Base-by-base conservation (phyloP, 177 flowering plant species). In the Vitis hybrid region DNA sequence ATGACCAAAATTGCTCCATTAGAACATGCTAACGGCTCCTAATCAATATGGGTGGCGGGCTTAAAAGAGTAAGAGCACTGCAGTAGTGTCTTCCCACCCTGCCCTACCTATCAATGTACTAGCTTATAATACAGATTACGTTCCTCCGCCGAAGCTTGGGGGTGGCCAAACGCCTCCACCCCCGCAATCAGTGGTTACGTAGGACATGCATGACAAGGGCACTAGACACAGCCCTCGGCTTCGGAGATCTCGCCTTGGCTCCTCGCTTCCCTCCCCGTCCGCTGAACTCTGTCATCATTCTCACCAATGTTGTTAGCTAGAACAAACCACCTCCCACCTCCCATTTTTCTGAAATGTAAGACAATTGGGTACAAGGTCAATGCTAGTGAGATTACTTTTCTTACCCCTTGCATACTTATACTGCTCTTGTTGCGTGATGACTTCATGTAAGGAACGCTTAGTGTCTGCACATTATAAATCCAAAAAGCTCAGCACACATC, bases 371-470 rank as follows among this genome's bases (percentile, higher is more conserved):
- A 38, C 6, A 38, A 38, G 47, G 6, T 38, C 1, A 38, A 38
- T 9, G 2, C 51, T 55, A 67, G 13, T 28, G 19, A 60, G 22
- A 18, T 12, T 12, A 60, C 24, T 19, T 60, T 53, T 68, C 88
- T 75, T 88, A 93, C 98, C 91, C 75, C 73, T 49, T 77, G 87
- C 33, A 60, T 60, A 14, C 77, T 11, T 74, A 80, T 79, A 13
- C 64, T 19, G 68, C 69, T 66, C 66, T 72, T 79, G 72, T 78
- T 85, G 71, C 86, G 75, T 1, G 90, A 80, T 66, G 89, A 73
- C 82, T 88, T 92, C 97, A 95, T 84, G 76, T 92, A 95, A 47
- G 99, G 97, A 59, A 95, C 93, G 67, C 99, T 95, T 28, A 95
- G 75, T 28, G 97, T 91, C 99, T 95, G 94, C 84, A 82, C 0